phyloP scores from a whole-genome alignment of 352 stramenopile genomes.

The Aphanomyces euteiches region DNA sequence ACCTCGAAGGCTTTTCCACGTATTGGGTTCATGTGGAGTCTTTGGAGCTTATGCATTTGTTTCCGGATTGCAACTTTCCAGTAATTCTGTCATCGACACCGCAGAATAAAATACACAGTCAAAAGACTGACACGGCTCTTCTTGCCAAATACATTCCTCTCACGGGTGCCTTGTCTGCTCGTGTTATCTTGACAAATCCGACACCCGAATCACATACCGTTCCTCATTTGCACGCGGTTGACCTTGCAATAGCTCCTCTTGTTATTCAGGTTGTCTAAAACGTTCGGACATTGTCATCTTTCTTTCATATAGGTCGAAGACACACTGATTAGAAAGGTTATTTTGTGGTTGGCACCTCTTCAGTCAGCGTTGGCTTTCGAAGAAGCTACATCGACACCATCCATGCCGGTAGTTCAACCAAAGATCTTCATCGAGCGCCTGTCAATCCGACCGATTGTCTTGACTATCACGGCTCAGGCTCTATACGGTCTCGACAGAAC shows the following conservation, averaged over 20 bases:
- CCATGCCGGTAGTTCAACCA: neutral
- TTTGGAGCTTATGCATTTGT: slow-evolving; percentile 65
- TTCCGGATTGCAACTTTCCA: slow-evolving; percentile 69
- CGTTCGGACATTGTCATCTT: neutral
- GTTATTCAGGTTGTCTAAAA: slow-evolving; percentile 59
- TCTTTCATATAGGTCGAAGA: slow-evolving; percentile 47
- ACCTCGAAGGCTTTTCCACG: slow-evolving; percentile 60
- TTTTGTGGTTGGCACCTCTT: slow-evolving; percentile 36
- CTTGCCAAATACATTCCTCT: slow-evolving; percentile 45
- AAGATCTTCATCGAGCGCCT: slow-evolving; percentile 64
- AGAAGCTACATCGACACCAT: slow-evolving; percentile 42
- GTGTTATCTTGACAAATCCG: slow-evolving; percentile 60
- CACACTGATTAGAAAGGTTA: slow-evolving; percentile 46
- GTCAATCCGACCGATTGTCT: slow-evolving; percentile 48
- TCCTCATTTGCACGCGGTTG: slow-evolving; percentile 66
- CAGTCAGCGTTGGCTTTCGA: neutral
- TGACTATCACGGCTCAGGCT: slow-evolving; percentile 72
- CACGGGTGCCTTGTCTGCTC: slow-evolving; percentile 38
- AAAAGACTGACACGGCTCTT: slow-evolving; percentile 34
- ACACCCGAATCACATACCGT: slow-evolving; percentile 42
- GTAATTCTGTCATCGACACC: slow-evolving; percentile 43
- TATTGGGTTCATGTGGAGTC: slow-evolving; percentile 48
- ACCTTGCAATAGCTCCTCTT: slow-evolving; percentile 52
- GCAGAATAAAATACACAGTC: too few relatives aligned
- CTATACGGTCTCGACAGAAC: slow-evolving; percentile 81